Conservation (phyloP, 768 basidiomycete genomes). For the Aureoboletus auriporus region DNA sequence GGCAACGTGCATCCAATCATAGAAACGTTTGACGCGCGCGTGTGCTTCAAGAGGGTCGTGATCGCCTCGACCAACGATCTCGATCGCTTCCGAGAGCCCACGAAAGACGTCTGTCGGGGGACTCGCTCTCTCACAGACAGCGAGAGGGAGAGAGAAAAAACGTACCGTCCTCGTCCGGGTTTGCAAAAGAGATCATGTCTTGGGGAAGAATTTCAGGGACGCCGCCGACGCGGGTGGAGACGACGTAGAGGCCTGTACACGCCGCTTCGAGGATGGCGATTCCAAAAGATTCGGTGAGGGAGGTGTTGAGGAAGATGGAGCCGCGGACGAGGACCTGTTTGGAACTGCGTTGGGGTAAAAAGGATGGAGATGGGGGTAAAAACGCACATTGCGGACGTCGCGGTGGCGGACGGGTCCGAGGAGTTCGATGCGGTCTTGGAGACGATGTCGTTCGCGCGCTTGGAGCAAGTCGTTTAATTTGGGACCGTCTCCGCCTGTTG, state of each 20-base stretch:
- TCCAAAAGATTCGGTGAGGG: conserved; percentile 93
- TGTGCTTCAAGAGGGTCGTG: conserved; percentile 80
- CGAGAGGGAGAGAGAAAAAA: neutral
- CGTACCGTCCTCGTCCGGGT: conserved; percentile 90
- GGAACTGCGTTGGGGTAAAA: neutral
- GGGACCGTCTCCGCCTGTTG: conserved; percentile 88
- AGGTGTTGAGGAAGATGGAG: conserved; percentile 92
- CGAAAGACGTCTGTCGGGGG: conserved; percentile 67
- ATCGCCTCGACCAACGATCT: conserved; percentile 56
- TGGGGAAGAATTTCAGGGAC: conserved; percentile 92
- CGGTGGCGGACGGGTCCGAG: conserved; percentile 77
- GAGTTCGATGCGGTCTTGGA: conserved; percentile 91
- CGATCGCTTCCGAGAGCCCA: conserved; percentile 78
- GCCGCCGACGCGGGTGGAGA: conserved; percentile 91
- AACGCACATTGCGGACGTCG: conserved; percentile 75
- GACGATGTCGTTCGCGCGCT: conserved; percentile 85
- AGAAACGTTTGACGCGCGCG: conserved; percentile 74
- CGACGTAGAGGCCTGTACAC: conserved; percentile 90
- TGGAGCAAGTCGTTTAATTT: conserved; percentile 93
- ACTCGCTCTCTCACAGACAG: neutral
- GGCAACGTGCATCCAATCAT: conserved; percentile 81
- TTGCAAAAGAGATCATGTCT: conserved; percentile 94
- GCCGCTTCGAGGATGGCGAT: conserved; percentile 98
- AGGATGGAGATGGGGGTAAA: fast-evolving
- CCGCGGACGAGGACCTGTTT: conserved; percentile 78